Base-by-base conservation (phyloP, 2,329 filamentous ascomycete species). In the Didymella exigua region DNA sequence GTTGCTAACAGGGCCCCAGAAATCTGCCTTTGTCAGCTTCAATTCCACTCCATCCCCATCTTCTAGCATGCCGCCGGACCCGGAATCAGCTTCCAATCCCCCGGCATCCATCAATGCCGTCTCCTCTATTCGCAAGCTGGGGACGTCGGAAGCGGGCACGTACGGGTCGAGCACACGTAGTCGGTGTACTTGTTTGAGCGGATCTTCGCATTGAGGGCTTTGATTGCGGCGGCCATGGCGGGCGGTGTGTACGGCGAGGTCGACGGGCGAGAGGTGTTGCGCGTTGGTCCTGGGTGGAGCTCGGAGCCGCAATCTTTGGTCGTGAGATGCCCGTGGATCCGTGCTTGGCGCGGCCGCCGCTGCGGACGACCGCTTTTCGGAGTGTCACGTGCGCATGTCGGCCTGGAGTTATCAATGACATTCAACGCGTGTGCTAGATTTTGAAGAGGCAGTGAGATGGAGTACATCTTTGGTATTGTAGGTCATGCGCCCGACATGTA, bases 101-200 rank as follows among this genome's bases (percentile, higher is more conserved):
- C 10, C n/a, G n/a, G n/a, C n/a, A n/a, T n/a, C n/a, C n/a, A n/a
- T n/a, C n/a, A n/a, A n/a, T n/a, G n/a, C n/a, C n/a, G n/a, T n/a
- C n/a, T n/a, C n/a, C n/a, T n/a, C n/a, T n/a, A n/a, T n/a, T n/a
- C n/a, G n/a, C n/a, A n/a, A n/a, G n/a, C n/a, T n/a, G n/a, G n/a
- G n/a, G n/a, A n/a, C n/a, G n/a, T 36, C 33, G 33, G 33, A 18
- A 19, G 18, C 27, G 41, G 18, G 31, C 24, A 79, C 79, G 66
- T 76, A 82, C 79, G 80, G 62, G 80, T 82, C 59, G 79, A 81
- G 76, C 79, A 82, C 66, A 82, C 75, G 75, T 82, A 82, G 63
- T 82, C 79, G 16, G 71, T 65, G 56, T 77, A 76, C 64, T 79
- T 78, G 68, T 81, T 81, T 26, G 78, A 74, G 67, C 80, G 77